Conservation (phyloP, 78 protist species). For the Creolimax fragrantissima region DNA sequence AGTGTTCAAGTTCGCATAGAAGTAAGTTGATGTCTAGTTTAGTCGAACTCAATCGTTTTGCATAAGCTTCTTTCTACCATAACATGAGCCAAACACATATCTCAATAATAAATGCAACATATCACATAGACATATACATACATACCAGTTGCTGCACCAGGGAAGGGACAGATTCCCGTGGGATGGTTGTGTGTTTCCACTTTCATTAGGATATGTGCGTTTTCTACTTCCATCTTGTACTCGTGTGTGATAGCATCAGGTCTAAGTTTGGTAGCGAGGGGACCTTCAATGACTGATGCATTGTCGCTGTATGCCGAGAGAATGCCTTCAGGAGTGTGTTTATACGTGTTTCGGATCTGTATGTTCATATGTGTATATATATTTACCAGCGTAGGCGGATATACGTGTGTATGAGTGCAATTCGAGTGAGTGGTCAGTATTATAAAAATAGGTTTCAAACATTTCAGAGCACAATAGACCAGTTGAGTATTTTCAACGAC, state of each 20-base stretch:
- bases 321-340: background rate
- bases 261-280: background rate
- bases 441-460: too few species aligned
- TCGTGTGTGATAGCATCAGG: background rate
- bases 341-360: conserved; percentile 34
- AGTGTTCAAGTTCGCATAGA: too few species aligned
- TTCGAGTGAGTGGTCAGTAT: too few species aligned
- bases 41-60: too few species aligned
- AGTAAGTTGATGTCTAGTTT: too few species aligned
- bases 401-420: too few species aligned
- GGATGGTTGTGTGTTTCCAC: conserved; percentile 95
- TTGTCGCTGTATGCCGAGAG: conserved; percentile 82
- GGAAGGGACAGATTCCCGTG: conserved; percentile 80
- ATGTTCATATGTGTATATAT: conserved; percentile 28
- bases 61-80: too few species aligned
- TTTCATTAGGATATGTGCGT: conserved; percentile 55
- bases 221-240: background rate
- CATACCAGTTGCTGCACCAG: conserved; percentile 69
- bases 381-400: background rate
- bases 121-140: background rate
- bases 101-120: background rate
- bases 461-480: too few species aligned
- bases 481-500: too few species aligned
- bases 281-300: conserved; percentile 59
- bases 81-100: background rate